Base-by-base conservation (phyloP, 768 basidiomycete species). In the Psilocybe sp. region DNA sequence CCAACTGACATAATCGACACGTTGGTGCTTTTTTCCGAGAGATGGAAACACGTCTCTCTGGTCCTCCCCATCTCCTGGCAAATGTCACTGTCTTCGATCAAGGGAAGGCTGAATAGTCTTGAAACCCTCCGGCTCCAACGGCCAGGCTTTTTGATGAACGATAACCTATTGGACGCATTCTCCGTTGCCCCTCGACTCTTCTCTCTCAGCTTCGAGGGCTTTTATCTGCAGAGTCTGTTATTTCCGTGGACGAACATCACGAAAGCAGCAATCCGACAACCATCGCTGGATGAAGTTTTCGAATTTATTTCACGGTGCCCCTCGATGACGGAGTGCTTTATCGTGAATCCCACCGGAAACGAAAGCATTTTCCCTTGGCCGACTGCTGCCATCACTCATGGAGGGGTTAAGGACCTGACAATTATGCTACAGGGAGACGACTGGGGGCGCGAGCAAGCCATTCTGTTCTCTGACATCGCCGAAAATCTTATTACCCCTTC, bases 221-320 rank as follows among this genome's bases (percentile, higher is more conserved):
- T 40, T 31, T 49, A 49, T 32, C 19, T 53, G 8, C 37, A 40
- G 14, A 41, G 45, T 23, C 19, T 53, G 9, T 13, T 19, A 10
- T 49, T 40, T 36, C 52, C 52, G 15, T 49, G 52, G 52, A 5
- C 5, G 11, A 47, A 53, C 18, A 47, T 53, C 32, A 44, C 39
- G 14, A 14, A 28, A 13, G 52, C 39, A 4, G 15, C 34, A 13
- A 23, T 53, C 11, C 43, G 37, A 5, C 34, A 37, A 3, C 34
- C 47, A 16, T 53, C 47, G 4, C 31, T 13, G n/a, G 52, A 53
- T 34, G 52, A 53, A 38, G 52, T 44, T 5, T 11, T 53, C 12
- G 52, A 53, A 15, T 14, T 49, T 28, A 15, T 53, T 16, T 34
- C 42, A 36, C 42, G 52, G 32, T 53, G 52, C 32, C 47, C 47